A percentile compares a stretch with the other conserved stretches of the same genome.
phyloP scores from a whole-genome alignment of 371 early-diverging fungal genomes.

The Rhizopus arrhizus region DNA sequence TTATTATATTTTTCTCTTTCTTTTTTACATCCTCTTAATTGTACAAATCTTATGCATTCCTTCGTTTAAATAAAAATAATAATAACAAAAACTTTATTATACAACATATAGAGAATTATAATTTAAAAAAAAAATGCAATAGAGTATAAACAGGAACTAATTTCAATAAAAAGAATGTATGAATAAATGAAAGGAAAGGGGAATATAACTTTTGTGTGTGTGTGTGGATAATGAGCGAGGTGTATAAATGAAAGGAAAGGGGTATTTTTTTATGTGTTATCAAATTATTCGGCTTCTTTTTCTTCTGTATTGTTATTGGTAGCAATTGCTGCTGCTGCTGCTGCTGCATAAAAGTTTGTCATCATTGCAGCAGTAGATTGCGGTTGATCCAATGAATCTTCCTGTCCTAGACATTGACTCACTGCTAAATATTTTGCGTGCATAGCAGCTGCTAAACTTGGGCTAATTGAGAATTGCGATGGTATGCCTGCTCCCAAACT shows the following conservation, averaged over 20 bases:
- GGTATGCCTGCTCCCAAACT: slow-evolving; percentile 24
- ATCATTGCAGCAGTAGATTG: slow-evolving; percentile 15
- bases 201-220: no score
- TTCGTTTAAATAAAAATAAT: no score
- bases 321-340: not conserved
- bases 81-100: no score
- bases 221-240: no score
- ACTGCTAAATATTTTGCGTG: slow-evolving; percentile 37
- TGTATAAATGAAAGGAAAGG: slow-evolving; percentile 1
- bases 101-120: no score
- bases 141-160: no score
- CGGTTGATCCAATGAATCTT: slow-evolving; percentile 4
- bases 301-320: not conserved
- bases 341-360: slow-evolving; percentile 22
- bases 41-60: no score
- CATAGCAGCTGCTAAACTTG: slow-evolving; percentile 43
- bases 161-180: no score
- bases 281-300: not conserved
- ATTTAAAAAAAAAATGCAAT: no score
- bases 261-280: not conserved
- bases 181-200: no score
- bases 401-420: slow-evolving; percentile 1
- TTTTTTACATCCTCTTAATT: not conserved
- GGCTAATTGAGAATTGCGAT: slow-evolving; percentile 36
- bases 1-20: not conserved